These are phyloP conservation scores for Talaromyces sp. DNA, from an alignment of 2,329 filamentous ascomycete species.

Conservation along the genomic window DNA sequence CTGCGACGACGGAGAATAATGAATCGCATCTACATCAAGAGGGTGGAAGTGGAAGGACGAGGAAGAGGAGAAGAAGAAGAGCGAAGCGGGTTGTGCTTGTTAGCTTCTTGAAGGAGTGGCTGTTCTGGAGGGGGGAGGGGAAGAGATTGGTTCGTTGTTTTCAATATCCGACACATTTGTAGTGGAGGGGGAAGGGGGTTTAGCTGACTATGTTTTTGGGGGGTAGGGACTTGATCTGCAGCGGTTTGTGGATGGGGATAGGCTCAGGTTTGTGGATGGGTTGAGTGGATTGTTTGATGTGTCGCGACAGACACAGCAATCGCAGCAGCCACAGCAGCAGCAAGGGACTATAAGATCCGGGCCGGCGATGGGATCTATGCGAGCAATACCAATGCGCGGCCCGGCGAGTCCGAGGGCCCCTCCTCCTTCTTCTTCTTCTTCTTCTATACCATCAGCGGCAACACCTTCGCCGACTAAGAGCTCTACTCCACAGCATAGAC, in stretches of 20 bases:
- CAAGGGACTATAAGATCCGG: slow-evolving; percentile 6
- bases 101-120: slow-evolving; percentile 75
- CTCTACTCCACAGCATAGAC: slow-evolving; percentile 17
- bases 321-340: slow-evolving; percentile 4
- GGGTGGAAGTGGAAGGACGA: not conserved
- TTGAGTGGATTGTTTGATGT: slow-evolving; percentile 58
- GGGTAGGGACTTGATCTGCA: slow-evolving; percentile 69
- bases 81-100: slow-evolving; percentile 64
- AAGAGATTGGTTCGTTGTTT: slow-evolving; percentile 61
- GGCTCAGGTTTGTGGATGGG: slow-evolving; percentile 74
- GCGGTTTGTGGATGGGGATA: slow-evolving; percentile 55
- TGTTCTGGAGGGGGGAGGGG: slow-evolving; percentile 74
- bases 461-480: slow-evolving; percentile 3
- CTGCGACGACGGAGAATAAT: slow-evolving; percentile 3
- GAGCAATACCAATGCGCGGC: slow-evolving; percentile 30
- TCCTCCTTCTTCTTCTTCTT: not conserved
- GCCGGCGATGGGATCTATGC: slow-evolving; percentile 18
- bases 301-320: not conserved
- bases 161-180: not conserved
- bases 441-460: not conserved
- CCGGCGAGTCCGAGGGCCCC: slow-evolving; percentile 11
- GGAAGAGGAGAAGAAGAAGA: not conserved
- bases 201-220: not conserved
- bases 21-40: not conserved
- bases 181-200: not conserved